A percentile compares a stretch with the other conserved stretches of the same genome.
phyloP scores from a whole-genome alignment of 1,284 basidiomycete species.

The Rhizopogon parksii region DNA sequence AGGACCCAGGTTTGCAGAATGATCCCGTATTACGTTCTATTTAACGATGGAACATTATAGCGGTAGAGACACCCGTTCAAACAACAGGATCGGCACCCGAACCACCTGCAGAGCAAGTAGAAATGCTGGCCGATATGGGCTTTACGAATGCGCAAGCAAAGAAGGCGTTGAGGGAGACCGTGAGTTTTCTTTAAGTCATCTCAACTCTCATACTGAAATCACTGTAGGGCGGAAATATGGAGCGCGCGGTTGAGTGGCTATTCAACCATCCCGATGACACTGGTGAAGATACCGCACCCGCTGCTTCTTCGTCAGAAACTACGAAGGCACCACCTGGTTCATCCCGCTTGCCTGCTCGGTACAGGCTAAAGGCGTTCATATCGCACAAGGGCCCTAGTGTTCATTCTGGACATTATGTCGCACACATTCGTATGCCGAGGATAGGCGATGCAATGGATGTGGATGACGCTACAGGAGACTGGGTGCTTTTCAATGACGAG shows the following conservation, averaged over 20 bases:
- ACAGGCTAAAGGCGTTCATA: conserved; percentile 86
- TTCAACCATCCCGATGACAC: conserved; percentile 90
- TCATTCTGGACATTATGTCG: conserved; percentile 92
- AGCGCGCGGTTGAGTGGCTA: conserved; percentile 94
- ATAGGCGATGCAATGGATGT: conserved; percentile 17
- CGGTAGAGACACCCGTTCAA: conserved; percentile 83
- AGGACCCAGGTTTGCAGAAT: conserved; percentile 67
- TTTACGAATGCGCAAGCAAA: conserved; percentile 79
- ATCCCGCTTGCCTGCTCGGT: conserved; percentile 59
- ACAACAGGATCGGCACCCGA: conserved; percentile 35
- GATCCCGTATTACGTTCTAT: background rate
- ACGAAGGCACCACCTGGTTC: conserved; percentile 13
- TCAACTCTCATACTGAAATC: conserved; percentile 1
- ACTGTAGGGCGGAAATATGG: conserved; percentile 61
- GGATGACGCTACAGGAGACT: conserved; percentile 42
- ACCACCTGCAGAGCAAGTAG: conserved; percentile 62
- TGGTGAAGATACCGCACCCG: conserved; percentile 51
- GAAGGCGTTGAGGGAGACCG: conserved; percentile 87
- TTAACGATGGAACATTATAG: conserved; percentile 31
- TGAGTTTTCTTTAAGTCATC: conserved; percentile 4
- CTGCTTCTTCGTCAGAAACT: conserved; percentile 17
- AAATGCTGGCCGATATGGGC: conserved; percentile 86
- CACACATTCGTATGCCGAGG: conserved; percentile 50
- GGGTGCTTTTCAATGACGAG: conserved; percentile 94
- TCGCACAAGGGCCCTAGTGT: conserved; percentile 96